Conservation (phyloP, 2,329 filamentous ascomycete genomes). For the Hypoxylon sp. region DNA sequence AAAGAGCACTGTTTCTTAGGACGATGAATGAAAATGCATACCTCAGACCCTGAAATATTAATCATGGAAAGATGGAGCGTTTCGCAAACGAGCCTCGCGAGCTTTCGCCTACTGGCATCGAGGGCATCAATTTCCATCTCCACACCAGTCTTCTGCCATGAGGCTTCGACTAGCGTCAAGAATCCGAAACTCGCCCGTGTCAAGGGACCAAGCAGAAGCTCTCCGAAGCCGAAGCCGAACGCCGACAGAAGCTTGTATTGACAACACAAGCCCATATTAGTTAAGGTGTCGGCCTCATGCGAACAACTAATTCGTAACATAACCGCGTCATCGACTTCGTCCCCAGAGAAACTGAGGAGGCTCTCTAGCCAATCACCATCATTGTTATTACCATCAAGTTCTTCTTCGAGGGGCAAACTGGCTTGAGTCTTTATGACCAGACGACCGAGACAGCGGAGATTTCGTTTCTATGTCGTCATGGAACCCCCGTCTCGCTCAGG, state of each 20-base stretch:
- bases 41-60: too few relatives aligned
- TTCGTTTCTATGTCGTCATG: conserved; percentile 9
- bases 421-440: background rate
- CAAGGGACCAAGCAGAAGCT: background rate
- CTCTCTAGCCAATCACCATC: background rate
- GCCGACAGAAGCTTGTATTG: too few relatives aligned
- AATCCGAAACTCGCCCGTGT: background rate
- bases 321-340: conserved; percentile 15
- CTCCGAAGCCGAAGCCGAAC: background rate
- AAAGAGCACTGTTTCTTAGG: too few relatives aligned
- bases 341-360: background rate
- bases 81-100: too few relatives aligned
- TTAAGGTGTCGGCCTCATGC: background rate
- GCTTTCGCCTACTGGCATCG: too few relatives aligned
- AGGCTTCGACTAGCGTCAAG: background rate
- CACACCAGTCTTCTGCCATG: background rate
- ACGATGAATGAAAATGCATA: too few relatives aligned
- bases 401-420: background rate
- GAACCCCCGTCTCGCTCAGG: background rate
- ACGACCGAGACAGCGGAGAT: background rate
- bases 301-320: background rate
- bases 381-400: background rate
- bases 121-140: too few relatives aligned
- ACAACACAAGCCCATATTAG: background rate
- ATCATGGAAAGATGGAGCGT: too few relatives aligned